Evolutionary conservation across 768 basidiomycete species (phyloP).

Genomic region (Omphalotus guepiniiformis): DNA sequence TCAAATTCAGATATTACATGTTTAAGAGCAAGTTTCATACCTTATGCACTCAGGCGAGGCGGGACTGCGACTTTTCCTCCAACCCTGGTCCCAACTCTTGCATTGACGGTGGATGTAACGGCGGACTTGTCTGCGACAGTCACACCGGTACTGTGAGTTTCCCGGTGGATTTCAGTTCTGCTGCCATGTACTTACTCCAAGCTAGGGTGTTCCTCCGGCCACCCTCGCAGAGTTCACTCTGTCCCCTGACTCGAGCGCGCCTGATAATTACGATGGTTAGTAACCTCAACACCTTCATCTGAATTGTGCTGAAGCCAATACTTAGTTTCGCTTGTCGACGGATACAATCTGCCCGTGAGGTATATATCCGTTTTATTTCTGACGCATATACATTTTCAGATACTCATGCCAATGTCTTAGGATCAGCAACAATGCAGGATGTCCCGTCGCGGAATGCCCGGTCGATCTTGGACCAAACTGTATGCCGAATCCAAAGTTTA

Average conservation of each 20-base stretch:
- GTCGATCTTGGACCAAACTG: constrained; percentile 44
- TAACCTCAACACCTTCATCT: neutral
- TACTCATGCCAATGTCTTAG: constrained; percentile 2
- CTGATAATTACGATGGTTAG: constrained; percentile 38
- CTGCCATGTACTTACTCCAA: neutral
- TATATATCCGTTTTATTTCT: too few species aligned
- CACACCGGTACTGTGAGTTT: constrained; percentile 43
- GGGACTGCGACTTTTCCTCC: constrained; percentile 56
- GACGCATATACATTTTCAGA: too few species aligned
- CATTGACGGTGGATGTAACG: constrained; percentile 65
- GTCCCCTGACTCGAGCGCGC: constrained; percentile 14
- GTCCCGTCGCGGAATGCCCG: constrained; percentile 35
- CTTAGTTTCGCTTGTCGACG: constrained; percentile 45
- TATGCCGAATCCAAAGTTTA: neutral
- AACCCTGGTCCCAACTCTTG: constrained; percentile 57
- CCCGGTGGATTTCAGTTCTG: too few species aligned
- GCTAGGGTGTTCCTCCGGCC: constrained; percentile 40
- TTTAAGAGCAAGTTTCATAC: too few species aligned
- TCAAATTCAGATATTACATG: too few species aligned
- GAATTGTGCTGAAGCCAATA: neutral
- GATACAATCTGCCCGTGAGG: constrained; percentile 41
- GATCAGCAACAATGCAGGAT: constrained; percentile 34
- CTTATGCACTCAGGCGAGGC: constrained; percentile 45
- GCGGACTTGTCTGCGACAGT: constrained; percentile 53
- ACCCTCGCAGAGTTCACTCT: constrained; percentile 45